Conservation (phyloP, 768 basidiomycete genomes). For the Tylopilus plumbeoviolaceoides region DNA sequence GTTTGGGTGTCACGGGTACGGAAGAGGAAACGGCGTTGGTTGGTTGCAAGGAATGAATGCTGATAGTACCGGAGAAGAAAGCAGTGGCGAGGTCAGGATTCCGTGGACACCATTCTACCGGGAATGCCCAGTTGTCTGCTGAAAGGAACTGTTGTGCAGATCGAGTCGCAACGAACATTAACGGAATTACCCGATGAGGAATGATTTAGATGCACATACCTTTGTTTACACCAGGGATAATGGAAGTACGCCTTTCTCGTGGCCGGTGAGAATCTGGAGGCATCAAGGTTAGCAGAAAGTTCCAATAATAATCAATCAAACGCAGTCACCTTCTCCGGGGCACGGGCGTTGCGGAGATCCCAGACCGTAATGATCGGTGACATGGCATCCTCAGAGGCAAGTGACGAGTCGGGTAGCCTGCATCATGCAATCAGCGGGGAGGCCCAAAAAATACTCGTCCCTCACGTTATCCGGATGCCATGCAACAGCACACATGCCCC, state of each 20-base stretch:
- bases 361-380: slow-evolving; percentile 97
- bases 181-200: background rate
- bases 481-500: slow-evolving; percentile 96
- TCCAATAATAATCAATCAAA: background rate
- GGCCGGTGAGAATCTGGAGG: slow-evolving; percentile 77
- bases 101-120: slow-evolving; percentile 93
- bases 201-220: slow-evolving; percentile 39
- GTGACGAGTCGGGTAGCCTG: slow-evolving; percentile 95
- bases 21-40: slow-evolving; percentile 52
- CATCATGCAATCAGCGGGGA: slow-evolving; percentile 12
- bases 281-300: slow-evolving; percentile 1
- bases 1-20: slow-evolving; percentile 41
- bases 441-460: slow-evolving; percentile 21
- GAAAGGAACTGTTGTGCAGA: slow-evolving; percentile 62
- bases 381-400: slow-evolving; percentile 91
- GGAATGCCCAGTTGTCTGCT: slow-evolving; percentile 96
- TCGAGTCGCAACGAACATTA: slow-evolving; percentile 1
- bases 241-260: slow-evolving; percentile 93
- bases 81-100: slow-evolving; percentile 87
- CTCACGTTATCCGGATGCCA: slow-evolving; percentile 95
- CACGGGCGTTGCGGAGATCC: slow-evolving; percentile 97
- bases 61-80: slow-evolving; percentile 93
- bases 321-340: slow-evolving; percentile 81
- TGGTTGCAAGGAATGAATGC: slow-evolving; percentile 88
- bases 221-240: slow-evolving; percentile 95